A percentile compares a stretch with the other conserved stretches of the same genome.
Evolutionary conservation across 805 yeast genomes (phyloP).

Genomic region (Starmerella bacillaris): DNA sequence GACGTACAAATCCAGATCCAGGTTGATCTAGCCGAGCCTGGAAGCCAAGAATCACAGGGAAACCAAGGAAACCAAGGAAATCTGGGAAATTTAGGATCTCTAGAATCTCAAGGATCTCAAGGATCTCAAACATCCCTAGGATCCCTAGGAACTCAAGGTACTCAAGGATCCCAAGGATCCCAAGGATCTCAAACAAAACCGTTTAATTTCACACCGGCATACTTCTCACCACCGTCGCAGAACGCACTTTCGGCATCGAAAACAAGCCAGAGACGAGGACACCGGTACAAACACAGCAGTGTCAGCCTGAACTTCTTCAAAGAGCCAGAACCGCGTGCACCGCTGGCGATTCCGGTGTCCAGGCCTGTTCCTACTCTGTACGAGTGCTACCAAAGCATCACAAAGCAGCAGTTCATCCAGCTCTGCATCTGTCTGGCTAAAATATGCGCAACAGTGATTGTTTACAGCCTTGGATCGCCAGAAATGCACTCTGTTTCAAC

Average conservation of each 20-base stretch:
- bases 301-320: slow-evolving; percentile 91
- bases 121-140: slow-evolving; percentile 1
- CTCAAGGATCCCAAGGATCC: too few relatives aligned
- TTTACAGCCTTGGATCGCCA: slow-evolving; percentile 27
- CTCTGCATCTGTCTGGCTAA: slow-evolving; percentile 45
- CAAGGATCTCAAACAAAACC: too few relatives aligned
- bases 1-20: too few relatives aligned
- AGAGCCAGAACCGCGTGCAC: slow-evolving; percentile 65
- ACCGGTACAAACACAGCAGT: slow-evolving; percentile 86
- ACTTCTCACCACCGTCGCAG: slow-evolving; percentile 16
- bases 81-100: too few relatives aligned
- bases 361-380: slow-evolving; percentile 52
- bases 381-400: slow-evolving; percentile 48
- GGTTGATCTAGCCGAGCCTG: too few relatives aligned
- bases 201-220: slow-evolving; percentile 47
- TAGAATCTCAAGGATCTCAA: too few relatives aligned
- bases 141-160: not conserved
- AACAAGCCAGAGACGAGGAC: slow-evolving; percentile 55
- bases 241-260: slow-evolving; percentile 10
- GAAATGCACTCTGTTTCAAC: slow-evolving; percentile 31
- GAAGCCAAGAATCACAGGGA: too few relatives aligned
- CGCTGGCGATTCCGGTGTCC: slow-evolving; percentile 41
- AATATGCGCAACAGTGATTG: slow-evolving; percentile 32
- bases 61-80: too few relatives aligned
- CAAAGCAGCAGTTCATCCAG: slow-evolving; percentile 38